phyloP scores from a whole-genome alignment of 495 filamentous ascomycete species.

The Massariosphaeria phaeospora region DNA sequence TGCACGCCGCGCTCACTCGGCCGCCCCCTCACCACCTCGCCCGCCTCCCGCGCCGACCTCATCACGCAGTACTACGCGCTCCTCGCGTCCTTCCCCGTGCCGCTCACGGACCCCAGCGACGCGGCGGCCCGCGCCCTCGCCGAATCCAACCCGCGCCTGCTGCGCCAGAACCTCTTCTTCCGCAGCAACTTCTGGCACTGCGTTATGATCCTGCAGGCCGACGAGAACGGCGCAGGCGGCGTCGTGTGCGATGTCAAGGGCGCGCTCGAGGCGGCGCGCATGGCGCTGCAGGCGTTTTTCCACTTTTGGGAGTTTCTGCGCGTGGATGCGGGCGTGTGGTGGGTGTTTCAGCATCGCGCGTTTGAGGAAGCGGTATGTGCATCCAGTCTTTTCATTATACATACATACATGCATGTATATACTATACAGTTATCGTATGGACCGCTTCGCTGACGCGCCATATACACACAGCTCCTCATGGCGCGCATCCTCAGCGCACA shows the following conservation, averaged over 20 bases:
- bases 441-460: background rate
- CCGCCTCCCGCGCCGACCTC: conserved; percentile 56
- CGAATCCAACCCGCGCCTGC: conserved; percentile 51
- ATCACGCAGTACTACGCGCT: conserved; percentile 57
- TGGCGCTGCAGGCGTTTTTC: conserved; percentile 60
- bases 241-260: conserved; percentile 52
- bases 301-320: conserved; percentile 58
- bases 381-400: background rate
- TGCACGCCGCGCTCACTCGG: conserved; percentile 62
- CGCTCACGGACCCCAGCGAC: conserved; percentile 58
- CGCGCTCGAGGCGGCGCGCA: conserved; percentile 64
- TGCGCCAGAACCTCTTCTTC: conserved; percentile 64
- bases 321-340: conserved; percentile 65
- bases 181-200: conserved; percentile 70
- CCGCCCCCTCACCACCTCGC: conserved; percentile 56
- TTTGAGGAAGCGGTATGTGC: conserved; percentile 61
- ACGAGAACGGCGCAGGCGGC: conserved; percentile 54
- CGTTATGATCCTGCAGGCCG: conserved; percentile 62
- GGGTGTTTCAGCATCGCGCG: conserved; percentile 69
- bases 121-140: conserved; percentile 49
- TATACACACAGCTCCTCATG: conserved; percentile 31
- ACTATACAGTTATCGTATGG: no score
- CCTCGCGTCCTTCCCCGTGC: conserved; percentile 58
- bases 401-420: background rate
- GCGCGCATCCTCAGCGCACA: conserved; percentile 34